Evolutionary conservation across 768 basidiomycete genomes (phyloP).

Genomic region (Clavulina sp.): DNA sequence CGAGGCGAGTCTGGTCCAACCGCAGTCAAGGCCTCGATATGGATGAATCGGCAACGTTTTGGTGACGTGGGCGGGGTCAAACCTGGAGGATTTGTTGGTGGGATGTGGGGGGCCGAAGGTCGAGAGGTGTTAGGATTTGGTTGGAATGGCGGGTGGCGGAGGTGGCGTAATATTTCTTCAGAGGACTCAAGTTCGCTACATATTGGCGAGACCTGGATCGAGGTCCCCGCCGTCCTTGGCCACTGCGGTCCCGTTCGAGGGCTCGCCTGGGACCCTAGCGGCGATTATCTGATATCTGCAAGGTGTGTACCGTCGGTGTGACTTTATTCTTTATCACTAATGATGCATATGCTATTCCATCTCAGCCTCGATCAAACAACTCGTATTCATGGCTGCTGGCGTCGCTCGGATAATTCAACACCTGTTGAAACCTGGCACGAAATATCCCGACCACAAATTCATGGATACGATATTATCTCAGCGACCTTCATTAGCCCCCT

Average conservation of each 20-base stretch:
- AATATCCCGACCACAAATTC: slow-evolving; percentile 81
- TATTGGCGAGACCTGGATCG: slow-evolving; percentile 41
- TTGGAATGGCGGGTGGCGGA: slow-evolving; percentile 88
- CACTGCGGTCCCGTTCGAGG: slow-evolving; percentile 68
- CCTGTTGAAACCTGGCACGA: slow-evolving; percentile 54
- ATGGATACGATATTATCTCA: slow-evolving; percentile 85
- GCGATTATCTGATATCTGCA: slow-evolving; percentile 71
- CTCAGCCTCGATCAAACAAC: slow-evolving; percentile 78
- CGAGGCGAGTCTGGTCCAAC: slow-evolving; percentile 19
- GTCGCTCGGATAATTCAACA: slow-evolving; percentile 1
- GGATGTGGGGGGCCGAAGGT: slow-evolving; percentile 53
- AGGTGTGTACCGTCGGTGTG: slow-evolving; percentile 33
- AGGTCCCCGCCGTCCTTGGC: slow-evolving; percentile 66
- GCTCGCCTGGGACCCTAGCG: slow-evolving; percentile 71
- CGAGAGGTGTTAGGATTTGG: slow-evolving; percentile 65
- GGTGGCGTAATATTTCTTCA: slow-evolving; percentile 60
- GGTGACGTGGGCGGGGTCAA: slow-evolving; percentile 82
- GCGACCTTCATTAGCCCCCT: slow-evolving; percentile 58
- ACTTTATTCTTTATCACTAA: not conserved
- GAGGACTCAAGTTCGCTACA: too few species aligned
- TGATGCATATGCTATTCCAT: not conserved
- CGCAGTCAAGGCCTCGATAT: slow-evolving; percentile 41
- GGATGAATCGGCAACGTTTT: slow-evolving; percentile 83
- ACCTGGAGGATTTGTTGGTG: slow-evolving; percentile 84
- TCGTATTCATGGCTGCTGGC: slow-evolving; percentile 56